phyloP scores from a whole-genome alignment of 228 moss, liverwort and hornwort genomes.

The Sphagnum fallax region DNA sequence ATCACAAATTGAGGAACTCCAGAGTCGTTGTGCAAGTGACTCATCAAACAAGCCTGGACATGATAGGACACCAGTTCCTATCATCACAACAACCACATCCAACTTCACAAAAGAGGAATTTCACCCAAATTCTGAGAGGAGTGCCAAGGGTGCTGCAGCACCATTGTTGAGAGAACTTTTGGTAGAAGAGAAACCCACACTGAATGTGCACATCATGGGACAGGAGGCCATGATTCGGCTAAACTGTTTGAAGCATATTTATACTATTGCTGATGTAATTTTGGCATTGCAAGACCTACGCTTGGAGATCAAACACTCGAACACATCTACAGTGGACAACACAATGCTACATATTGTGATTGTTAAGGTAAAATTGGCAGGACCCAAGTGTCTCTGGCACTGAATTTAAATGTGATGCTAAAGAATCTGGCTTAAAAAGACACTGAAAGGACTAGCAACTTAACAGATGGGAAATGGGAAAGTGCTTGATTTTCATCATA shows the following conservation, averaged over 20 bases:
- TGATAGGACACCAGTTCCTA: neutral
- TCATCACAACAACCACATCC: conserved; percentile 1
- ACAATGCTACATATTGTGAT: conserved; percentile 43
- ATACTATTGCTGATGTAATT: conserved; percentile 47
- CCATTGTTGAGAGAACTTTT: conserved; percentile 20
- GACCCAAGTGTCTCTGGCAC: neutral
- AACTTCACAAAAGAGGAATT: conserved; percentile 16
- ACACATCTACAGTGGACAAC: conserved; percentile 33
- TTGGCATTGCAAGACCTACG: conserved; percentile 45
- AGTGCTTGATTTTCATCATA: neutral
- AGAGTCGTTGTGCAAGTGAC: conserved; percentile 18
- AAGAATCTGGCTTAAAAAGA: neutral
- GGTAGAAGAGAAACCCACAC: conserved; percentile 16
- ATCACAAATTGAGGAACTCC: conserved; percentile 52
- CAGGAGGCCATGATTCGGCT: conserved; percentile 67
- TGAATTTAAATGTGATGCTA: neutral
- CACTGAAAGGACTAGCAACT: neutral
- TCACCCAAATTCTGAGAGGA: conserved; percentile 17
- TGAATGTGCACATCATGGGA: conserved; percentile 43
- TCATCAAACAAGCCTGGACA: conserved; percentile 27
- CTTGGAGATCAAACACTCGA: conserved; percentile 55
- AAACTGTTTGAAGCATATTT: conserved; percentile 27
- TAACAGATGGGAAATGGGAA: neutral
- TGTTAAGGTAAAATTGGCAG: conserved; percentile 31
- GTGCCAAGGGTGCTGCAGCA: conserved; percentile 7